Evolutionary conservation across 495 filamentous ascomycete species (phyloP), one percentile per base, ranked within the genome.

Genomic region (Eremomyces bilateralis): DNA sequence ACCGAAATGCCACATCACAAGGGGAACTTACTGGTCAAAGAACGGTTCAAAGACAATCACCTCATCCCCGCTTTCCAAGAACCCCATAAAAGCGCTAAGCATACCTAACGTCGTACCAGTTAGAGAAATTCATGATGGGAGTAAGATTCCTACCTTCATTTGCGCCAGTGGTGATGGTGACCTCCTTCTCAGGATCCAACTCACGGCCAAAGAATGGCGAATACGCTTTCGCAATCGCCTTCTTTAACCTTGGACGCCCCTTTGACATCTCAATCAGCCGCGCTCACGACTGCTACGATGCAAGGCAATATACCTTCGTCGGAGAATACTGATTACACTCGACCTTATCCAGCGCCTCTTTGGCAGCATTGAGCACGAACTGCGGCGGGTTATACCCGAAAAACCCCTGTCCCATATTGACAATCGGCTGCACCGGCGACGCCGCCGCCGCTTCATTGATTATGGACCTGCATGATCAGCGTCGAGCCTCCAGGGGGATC

Each of bases 261-360:
- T 28, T 28, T 8, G 13, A 28, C 13, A 28, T 28, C 73, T 49
- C 35, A 3, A 18, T 27, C 12, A 8, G 3, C n/a, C n/a, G 12
- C 13, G 6, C 6, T 11, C 8, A 17, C 19, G 11, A 17, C 33
- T 24, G n/a, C 19, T 15, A n/a, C n/a, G n/a, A n/a, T n/a, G n/a
- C n/a, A n/a, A n/a, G n/a, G n/a, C n/a, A n/a, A 18, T 31, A 28
- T 53, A 71, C 69, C 67, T 78, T 82, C 1, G 88, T 95, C 2
- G 88, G 88, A 11, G 83, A 81, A 58, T 97, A 97, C 59, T 97
- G 88, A 52, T 97, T 97, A 63, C 85, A 93, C 34, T 95, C 88
- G 4, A 97, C 88, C n/a, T 69, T 64, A 50, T 93, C 72, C 16
- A 97, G 63, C 24, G 83, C 83, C 15, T 71, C 61, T 53, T 90